Conservation (phyloP, 495 filamentous ascomycete genomes). For the Hyaloscypha variabilis region DNA sequence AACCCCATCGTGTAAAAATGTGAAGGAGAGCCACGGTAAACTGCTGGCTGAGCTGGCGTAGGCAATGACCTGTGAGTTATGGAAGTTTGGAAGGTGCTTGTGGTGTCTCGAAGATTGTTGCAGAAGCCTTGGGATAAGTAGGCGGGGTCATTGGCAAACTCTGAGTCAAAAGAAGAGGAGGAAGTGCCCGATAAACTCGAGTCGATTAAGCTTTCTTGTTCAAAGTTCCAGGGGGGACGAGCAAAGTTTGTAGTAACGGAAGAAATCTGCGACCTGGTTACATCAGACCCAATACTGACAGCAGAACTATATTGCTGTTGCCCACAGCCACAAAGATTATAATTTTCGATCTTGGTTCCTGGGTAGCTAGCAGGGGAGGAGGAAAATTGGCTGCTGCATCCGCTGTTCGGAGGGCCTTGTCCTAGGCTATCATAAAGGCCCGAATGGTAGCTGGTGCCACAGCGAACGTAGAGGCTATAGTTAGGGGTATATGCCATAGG, state of each 20-base stretch:
- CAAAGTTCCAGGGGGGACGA: slow-evolving; percentile 23
- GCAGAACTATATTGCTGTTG: slow-evolving; percentile 25
- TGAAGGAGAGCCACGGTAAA: no score
- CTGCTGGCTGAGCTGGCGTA: slow-evolving; percentile 22
- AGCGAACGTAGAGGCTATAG: slow-evolving; percentile 19
- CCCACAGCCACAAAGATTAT: slow-evolving; percentile 24
- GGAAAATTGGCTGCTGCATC: slow-evolving; percentile 21
- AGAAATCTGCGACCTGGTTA: slow-evolving; percentile 19
- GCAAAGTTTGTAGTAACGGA: slow-evolving; percentile 20
- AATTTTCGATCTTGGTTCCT: slow-evolving; percentile 22
- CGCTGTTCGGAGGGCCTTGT: slow-evolving; percentile 1
- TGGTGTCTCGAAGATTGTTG: slow-evolving; percentile 18
- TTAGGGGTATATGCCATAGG: slow-evolving; percentile 19
- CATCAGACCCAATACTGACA: slow-evolving; percentile 20
- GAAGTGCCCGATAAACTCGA: slow-evolving; percentile 24
- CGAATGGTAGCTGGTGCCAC: slow-evolving; percentile 14
- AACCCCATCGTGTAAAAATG: no score
- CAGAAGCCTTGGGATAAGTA: slow-evolving; percentile 27
- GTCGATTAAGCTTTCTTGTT: slow-evolving; percentile 24
- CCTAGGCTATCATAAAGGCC: slow-evolving; percentile 16
- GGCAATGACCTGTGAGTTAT: slow-evolving; percentile 26
- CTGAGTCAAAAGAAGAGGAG: slow-evolving; percentile 21
- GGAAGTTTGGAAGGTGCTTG: slow-evolving; percentile 17
- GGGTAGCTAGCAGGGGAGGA: slow-evolving; percentile 21
- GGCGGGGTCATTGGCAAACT: slow-evolving; percentile 26